Evolutionary conservation across 1,284 basidiomycete species (phyloP).

Genomic region (Moesziomyces antarcticus): DNA sequence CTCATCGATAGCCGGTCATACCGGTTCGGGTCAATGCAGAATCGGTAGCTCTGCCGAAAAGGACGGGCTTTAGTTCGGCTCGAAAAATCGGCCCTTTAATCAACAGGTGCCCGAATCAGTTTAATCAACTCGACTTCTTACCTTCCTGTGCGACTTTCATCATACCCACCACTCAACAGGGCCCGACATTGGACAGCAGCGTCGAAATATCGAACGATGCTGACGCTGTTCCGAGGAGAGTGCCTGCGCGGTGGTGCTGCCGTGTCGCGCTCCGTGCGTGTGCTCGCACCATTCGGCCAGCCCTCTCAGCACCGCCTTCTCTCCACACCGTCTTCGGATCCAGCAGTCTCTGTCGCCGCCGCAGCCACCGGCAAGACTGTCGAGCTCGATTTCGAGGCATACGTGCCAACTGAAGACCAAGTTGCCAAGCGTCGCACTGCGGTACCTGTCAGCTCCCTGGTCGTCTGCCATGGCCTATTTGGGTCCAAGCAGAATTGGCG

Average conservation of each 20-base stretch:
- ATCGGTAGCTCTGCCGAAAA: background rate
- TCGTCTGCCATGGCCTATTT: constrained; percentile 71
- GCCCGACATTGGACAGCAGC: background rate
- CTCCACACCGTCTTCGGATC: constrained; percentile 35
- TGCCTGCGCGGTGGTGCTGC: constrained; percentile 6
- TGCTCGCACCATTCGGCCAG: constrained; percentile 1
- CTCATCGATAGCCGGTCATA: background rate
- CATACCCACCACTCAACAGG: background rate
- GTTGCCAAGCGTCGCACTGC: constrained; percentile 8
- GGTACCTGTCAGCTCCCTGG: constrained; percentile 58
- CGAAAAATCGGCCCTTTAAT: background rate
- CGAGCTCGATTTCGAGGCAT: constrained; percentile 41
- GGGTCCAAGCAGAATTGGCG: constrained; percentile 85
- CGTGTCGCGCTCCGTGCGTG: background rate
- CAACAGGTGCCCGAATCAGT: background rate
- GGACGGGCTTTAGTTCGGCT: constrained; percentile 37
- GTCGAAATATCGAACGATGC: constrained; percentile 4
- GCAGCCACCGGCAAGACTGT: constrained; percentile 41
- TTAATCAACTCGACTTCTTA: no score
- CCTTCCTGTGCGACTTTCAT: background rate
- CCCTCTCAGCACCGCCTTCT: constrained; percentile 6
- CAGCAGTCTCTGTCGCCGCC: constrained; percentile 17
- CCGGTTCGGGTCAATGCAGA: constrained; percentile 1
- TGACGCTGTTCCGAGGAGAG: constrained; percentile 15
- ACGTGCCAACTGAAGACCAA: constrained; percentile 24